A percentile compares a stretch with the other conserved stretches of the same genome.
These are phyloP conservation scores for Blepharisma japonicum DNA, from an alignment of 73 alveolate genomes.

Conservation along the genomic window DNA sequence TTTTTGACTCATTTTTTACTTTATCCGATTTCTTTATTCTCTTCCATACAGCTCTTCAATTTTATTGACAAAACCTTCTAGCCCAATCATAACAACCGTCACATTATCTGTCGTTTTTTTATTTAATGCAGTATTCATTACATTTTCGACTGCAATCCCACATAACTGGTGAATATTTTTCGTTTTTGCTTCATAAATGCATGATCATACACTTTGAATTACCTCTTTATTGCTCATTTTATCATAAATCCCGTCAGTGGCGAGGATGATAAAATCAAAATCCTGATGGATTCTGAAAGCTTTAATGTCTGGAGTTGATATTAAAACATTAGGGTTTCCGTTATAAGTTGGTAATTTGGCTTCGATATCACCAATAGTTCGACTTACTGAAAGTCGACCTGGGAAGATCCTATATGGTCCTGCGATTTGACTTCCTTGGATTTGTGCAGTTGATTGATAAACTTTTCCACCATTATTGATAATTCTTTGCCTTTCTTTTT, in stretches of 20 bases:
- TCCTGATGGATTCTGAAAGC: conserved; percentile 75
- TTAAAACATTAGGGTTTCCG: conserved; percentile 93
- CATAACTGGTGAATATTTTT: conserved; percentile 79
- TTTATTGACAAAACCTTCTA: conserved; percentile 31
- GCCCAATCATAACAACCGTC: conserved; percentile 66
- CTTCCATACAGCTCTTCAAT: conserved; percentile 1
- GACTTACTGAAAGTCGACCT: conserved; percentile 91
- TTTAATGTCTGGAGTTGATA: conserved; percentile 91
- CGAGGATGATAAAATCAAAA: conserved; percentile 62
- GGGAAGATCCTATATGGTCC: conserved; percentile 98
- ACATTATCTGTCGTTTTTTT: conserved; percentile 75
- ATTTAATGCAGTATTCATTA: conserved; percentile 79
- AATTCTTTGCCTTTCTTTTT: conserved; percentile 74
- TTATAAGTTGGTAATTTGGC: conserved; percentile 89
- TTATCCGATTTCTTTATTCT: too few relatives aligned
- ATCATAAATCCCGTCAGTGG: conserved; percentile 96
- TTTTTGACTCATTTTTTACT: too few relatives aligned
- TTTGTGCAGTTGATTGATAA: conserved; percentile 33
- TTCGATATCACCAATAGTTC: conserved; percentile 96
- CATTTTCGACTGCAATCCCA: conserved; percentile 93
- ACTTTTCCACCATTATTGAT: conserved; percentile 80
- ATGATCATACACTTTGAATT: conserved; percentile 70
- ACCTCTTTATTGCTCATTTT: conserved; percentile 90
- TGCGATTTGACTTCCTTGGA: conserved; percentile 46
- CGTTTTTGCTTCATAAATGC: conserved; percentile 47